Evolutionary conservation across 169 alveolate species (phyloP).

Genomic region (Miamiensis avidus): DNA sequence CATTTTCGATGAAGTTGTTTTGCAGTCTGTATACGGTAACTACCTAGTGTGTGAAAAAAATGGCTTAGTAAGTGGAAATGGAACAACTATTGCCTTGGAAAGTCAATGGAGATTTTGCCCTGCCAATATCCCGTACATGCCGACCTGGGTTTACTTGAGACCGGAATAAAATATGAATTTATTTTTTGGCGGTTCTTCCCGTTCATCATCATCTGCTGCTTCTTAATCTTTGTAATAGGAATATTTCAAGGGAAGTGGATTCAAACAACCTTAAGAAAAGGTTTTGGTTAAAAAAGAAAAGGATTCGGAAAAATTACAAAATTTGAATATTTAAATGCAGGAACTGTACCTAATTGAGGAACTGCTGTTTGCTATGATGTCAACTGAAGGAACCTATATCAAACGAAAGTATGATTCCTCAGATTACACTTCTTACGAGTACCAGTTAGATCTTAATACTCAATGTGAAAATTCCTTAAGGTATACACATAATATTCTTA

Average conservation of each 20-base stretch:
- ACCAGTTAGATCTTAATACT: slow-evolving; percentile 5
- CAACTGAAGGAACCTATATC: slow-evolving; percentile 7
- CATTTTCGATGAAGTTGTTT: not conserved
- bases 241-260: too few species aligned
- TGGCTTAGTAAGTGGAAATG: not conserved
- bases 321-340: slow-evolving; percentile 10
- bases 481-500: not conserved
- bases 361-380: slow-evolving; percentile 12
- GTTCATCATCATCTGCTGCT: not conserved
- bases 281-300: not conserved
- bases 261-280: too few species aligned
- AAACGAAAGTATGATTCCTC: slow-evolving; percentile 1
- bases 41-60: not conserved
- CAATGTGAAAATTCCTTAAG: slow-evolving; percentile 23
- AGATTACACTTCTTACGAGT: not conserved
- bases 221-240: not conserved
- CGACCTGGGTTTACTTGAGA: slow-evolving; percentile 1
- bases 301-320: slow-evolving; percentile 8
- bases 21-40: not conserved
- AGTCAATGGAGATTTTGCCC: slow-evolving; percentile 7
- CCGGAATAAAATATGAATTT: not conserved
- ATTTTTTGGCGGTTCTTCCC: not conserved
- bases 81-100: slow-evolving; percentile 1
- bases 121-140: slow-evolving; percentile 8
- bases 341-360: slow-evolving; percentile 19